Evolutionary conservation across 352 stramenopile genomes (phyloP).

Genomic region (Globisporangium splendens): DNA sequence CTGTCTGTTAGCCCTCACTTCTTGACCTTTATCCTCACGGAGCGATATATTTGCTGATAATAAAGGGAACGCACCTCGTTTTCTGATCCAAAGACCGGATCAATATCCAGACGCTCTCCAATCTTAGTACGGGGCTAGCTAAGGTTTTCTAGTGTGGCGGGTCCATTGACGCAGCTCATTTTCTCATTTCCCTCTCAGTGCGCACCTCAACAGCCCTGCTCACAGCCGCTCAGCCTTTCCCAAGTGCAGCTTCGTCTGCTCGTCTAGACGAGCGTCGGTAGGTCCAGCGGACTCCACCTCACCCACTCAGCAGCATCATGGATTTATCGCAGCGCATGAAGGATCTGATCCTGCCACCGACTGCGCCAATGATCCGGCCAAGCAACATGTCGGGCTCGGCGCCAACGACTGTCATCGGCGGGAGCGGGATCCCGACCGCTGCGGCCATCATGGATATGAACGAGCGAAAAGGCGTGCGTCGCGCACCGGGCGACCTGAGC

Average conservation of each 20-base stretch:
- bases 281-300: neutral
- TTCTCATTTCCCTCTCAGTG: slow-evolving; percentile 9
- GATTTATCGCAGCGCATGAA: slow-evolving; percentile 77
- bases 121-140: too few relatives aligned
- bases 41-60: too few relatives aligned
- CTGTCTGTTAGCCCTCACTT: neutral
- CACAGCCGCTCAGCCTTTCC: neutral
- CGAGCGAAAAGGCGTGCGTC: slow-evolving; percentile 62
- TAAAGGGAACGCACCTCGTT: neutral
- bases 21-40: neutral
- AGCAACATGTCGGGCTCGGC: slow-evolving; percentile 26
- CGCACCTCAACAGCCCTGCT: neutral
- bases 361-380: slow-evolving; percentile 44
- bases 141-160: too few relatives aligned
- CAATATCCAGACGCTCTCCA: too few relatives aligned
- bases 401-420: slow-evolving; percentile 25
- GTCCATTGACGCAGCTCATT: slow-evolving; percentile 3
- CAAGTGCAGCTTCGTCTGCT: neutral
- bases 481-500: slow-evolving; percentile 55
- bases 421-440: slow-evolving; percentile 14
- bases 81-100: neutral
- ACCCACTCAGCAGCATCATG: slow-evolving; percentile 24
- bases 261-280: neutral
- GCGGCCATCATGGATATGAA: slow-evolving; percentile 39
- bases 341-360: slow-evolving; percentile 58